Evolutionary conservation across 176 grass and related monocot genomes (phyloP).

Genomic region (Musa troglodytarum): DNA sequence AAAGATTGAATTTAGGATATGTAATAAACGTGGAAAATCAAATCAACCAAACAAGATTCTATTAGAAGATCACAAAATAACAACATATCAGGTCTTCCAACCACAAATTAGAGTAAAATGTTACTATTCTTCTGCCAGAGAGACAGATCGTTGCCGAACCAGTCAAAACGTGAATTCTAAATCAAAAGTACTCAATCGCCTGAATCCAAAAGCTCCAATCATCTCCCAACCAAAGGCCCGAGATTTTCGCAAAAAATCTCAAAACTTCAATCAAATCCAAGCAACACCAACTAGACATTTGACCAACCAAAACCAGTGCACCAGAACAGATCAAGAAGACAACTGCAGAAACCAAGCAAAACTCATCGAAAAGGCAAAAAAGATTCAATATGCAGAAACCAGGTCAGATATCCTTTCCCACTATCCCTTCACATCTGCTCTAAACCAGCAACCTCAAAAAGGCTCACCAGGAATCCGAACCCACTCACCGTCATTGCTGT

Average conservation of each 20-base stretch:
- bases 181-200: background rate
- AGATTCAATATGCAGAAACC: background rate
- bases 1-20: too few relatives aligned
- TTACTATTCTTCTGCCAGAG: background rate
- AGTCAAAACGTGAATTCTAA: background rate
- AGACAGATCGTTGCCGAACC: background rate
- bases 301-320: constrained; percentile 4
- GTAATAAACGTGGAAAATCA: too few relatives aligned
- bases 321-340: constrained; percentile 2
- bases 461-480: background rate
- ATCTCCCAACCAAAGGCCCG: background rate
- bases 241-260: background rate
- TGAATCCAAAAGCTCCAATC: background rate
- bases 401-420: background rate
- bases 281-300: background rate
- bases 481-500: constrained; percentile 32
- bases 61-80: too few relatives aligned
- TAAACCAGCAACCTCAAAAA: background rate
- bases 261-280: background rate
- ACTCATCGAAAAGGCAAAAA: background rate
- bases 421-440: background rate
- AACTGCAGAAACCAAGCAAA: constrained; percentile 23
- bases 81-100: too few relatives aligned
- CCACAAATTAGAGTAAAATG: too few relatives aligned
- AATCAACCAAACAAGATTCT: too few relatives aligned